Evolutionary conservation across 768 basidiomycete genomes (phyloP), one percentile per base, ranked within the genome.

Genomic region (Filobasidium wieringae): DNA sequence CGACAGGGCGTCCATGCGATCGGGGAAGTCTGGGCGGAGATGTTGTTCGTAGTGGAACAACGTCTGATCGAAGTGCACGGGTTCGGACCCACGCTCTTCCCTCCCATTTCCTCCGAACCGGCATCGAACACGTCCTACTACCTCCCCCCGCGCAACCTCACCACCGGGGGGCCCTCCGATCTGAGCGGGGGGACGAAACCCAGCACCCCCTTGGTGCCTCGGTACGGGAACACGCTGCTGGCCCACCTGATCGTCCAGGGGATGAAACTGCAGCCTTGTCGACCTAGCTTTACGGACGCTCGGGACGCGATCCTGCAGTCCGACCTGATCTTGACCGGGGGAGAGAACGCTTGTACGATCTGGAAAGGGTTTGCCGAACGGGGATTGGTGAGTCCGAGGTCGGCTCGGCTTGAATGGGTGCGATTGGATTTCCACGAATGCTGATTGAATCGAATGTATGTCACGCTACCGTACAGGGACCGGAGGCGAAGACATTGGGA

Each of bases 211-310:
- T 78, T 85, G 31, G 78, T 96, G 11, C 92, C 93, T 55, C 87
- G 84, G 76, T 85, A 93, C 67, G 92, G 92, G 5, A 97, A 97
- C 77, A 83, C 92, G 26, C 78, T 96, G 55, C 77, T 80, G 36
- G 73, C 88, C 11, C 81, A 82, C 71, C 83, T 96, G 43, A 84
- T 95, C 40, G 55, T 97, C 29, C 84, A 85, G 69, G 91, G 80
- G 9, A 93, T 99, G 91, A 96, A 96, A 79, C 77, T 95, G 41
- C 92, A 96, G 70, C 82, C 84, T 3, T 99, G 93, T 76, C 80
- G 85, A 27, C 93, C 93, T 7, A 63, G 67, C 12, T 92, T 93
- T 84, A 87, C 90, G 67, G 84, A 90, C 56, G 86, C 90, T 17
- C 83, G 90, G 59, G 84, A 85, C 71, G 87, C 89, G 15, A 90